These are phyloP conservation scores for Manihot esculenta DNA, from an alignment of 441 rosid genomes.

Conservation along the genomic window DNA sequence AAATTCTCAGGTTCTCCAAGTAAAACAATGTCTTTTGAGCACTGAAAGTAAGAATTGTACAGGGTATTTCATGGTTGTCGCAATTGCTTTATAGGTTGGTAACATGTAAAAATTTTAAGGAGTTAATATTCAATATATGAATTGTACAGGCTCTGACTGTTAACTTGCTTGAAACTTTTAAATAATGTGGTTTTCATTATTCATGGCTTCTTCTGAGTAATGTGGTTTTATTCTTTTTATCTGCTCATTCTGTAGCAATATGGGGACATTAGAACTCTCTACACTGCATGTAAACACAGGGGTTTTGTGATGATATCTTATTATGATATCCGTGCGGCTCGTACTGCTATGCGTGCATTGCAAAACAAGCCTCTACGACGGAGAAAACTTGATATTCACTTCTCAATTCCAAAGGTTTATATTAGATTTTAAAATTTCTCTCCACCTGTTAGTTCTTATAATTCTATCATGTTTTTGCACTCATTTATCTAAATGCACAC, in stretches of 20 bases:
- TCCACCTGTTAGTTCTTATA: background rate
- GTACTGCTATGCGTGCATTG: slow-evolving; percentile 93
- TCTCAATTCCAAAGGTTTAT: slow-evolving; percentile 96
- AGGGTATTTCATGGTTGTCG: too few species aligned
- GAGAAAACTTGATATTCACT: slow-evolving; percentile 97
- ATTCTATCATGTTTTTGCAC: background rate
- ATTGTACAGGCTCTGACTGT: background rate
- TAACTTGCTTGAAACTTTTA: too few species aligned
- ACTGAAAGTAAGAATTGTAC: background rate
- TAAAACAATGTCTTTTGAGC: background rate
- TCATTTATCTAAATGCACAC: slow-evolving; percentile 10
- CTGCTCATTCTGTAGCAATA: slow-evolving; percentile 63
- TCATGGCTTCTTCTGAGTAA: background rate
- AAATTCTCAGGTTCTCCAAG: background rate
- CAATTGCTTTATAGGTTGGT: background rate
- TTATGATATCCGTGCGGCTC: slow-evolving; percentile 95
- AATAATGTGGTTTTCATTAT: background rate
- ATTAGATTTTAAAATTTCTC: background rate
- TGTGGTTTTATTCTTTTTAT: slow-evolving; percentile 2
- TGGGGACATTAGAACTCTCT: slow-evolving; percentile 94
- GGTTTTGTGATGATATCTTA: slow-evolving; percentile 99
- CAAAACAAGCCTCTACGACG: slow-evolving; percentile 93
- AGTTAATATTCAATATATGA: background rate
- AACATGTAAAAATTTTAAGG: background rate
- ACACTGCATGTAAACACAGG: slow-evolving; percentile 97